Percentiles rank a stretch among this genome's conserved stretches.
phyloP scores from a whole-genome alignment of 1,284 basidiomycete species.

The Gyrodon tennesseensis region DNA sequence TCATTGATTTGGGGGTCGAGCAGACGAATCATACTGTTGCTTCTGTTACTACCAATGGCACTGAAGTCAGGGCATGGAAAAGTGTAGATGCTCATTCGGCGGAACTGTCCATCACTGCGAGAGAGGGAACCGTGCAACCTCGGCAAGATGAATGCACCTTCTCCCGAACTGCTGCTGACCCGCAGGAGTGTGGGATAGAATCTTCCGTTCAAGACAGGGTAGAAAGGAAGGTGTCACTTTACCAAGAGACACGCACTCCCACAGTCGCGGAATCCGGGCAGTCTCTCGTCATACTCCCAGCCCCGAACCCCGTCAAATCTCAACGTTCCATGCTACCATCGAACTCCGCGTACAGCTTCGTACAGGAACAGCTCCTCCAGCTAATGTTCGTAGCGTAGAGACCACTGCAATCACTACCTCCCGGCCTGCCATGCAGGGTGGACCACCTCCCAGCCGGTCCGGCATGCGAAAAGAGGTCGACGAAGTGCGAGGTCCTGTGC shows the following conservation, averaged over 20 bases:
- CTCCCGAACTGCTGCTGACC: not conserved
- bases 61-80: not conserved
- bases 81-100: not conserved
- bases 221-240: not conserved
- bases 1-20: not conserved
- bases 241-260: not conserved
- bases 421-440: too few species aligned
- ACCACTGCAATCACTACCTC: too few species aligned
- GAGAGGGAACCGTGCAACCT: not conserved
- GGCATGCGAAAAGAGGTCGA: not conserved
- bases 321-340: not conserved
- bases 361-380: conserved; percentile 1
- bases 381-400: too few species aligned
- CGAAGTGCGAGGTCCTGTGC: not conserved
- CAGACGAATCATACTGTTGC: not conserved
- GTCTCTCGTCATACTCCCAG: not conserved
- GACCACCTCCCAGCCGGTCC: too few species aligned
- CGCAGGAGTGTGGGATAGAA: not conserved
- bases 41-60: not conserved
- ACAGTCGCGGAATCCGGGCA: not conserved
- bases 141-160: not conserved
- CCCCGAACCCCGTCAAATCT: not conserved
- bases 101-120: not conserved
- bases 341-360: too few species aligned
- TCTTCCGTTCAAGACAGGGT: not conserved